Conservation (phyloP, 805 yeast genomes). For the Cyberlindnera amylophila region DNA sequence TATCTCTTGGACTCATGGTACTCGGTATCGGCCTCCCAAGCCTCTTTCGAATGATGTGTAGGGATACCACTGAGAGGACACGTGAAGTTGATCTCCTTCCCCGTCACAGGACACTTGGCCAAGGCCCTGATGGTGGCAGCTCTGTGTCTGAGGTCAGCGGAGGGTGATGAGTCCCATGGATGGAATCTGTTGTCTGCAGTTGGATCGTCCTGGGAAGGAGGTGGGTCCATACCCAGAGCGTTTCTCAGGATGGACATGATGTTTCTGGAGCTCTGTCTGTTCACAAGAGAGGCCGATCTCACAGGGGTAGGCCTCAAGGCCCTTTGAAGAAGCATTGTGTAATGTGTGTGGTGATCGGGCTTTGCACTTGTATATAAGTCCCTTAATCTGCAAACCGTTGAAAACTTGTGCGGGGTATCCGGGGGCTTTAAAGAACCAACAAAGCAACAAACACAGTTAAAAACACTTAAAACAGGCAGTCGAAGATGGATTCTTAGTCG, state of each 20-base stretch:
- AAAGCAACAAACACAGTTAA: too few relatives aligned
- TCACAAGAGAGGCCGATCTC: background rate
- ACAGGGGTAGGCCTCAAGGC: slow-evolving; percentile 6
- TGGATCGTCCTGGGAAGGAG: slow-evolving; percentile 62
- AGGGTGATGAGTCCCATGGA: slow-evolving; percentile 91
- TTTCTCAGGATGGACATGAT: slow-evolving; percentile 39
- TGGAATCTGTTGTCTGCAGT: slow-evolving; percentile 71
- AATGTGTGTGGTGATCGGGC: background rate
- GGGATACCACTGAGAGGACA: slow-evolving; percentile 97
- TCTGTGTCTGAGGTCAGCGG: slow-evolving; percentile 79
- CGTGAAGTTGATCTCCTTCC: slow-evolving; percentile 71
- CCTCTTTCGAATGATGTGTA: slow-evolving; percentile 85
- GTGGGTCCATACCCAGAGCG: slow-evolving; percentile 58
- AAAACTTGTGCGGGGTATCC: too few relatives aligned
- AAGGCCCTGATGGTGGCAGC: slow-evolving; percentile 87
- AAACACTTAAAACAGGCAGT: too few relatives aligned
- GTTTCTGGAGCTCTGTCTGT: slow-evolving; percentile 10
- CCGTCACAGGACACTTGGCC: slow-evolving; percentile 89
- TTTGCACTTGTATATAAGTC: background rate
- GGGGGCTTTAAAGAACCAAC: too few relatives aligned
- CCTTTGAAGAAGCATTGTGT: slow-evolving; percentile 5
- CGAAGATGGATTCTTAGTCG: too few relatives aligned
- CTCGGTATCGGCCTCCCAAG: slow-evolving; percentile 77
- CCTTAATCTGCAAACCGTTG: too few relatives aligned
- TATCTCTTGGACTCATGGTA: slow-evolving; percentile 68